These are phyloP conservation scores for Gypsophila paniculata DNA, from an alignment of 179 eudicot genomes.

Conservation along the genomic window DNA sequence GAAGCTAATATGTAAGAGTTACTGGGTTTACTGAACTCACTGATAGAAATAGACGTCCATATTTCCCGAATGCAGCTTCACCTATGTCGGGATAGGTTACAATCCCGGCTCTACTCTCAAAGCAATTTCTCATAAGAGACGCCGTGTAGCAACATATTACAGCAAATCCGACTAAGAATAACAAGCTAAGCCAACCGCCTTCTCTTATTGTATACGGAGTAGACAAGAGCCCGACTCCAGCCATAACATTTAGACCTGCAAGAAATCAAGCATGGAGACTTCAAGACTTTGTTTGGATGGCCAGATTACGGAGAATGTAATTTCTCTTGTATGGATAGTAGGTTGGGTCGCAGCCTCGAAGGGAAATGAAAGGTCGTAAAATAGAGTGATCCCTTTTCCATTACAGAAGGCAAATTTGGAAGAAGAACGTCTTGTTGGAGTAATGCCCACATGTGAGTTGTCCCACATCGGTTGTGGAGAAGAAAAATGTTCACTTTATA, in stretches of 20 bases:
- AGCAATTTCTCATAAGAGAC: slow-evolving; percentile 70
- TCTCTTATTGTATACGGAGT: slow-evolving; percentile 68
- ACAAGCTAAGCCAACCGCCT: slow-evolving; percentile 78
- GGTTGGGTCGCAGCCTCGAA: no score
- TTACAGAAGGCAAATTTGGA: no score
- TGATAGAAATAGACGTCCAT: slow-evolving; percentile 72
- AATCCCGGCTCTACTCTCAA: slow-evolving; percentile 70
- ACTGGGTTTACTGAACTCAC: slow-evolving; percentile 40
- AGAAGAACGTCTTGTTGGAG: no score
- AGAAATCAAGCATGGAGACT: slow-evolving; percentile 1
- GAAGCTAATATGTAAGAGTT: neutral
- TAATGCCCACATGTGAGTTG: no score
- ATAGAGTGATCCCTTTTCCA: no score
- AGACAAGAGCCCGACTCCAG: slow-evolving; percentile 82
- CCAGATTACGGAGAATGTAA: neutral
- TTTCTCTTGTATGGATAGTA: no score
- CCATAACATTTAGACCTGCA: slow-evolving; percentile 75
- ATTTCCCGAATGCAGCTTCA: slow-evolving; percentile 94
- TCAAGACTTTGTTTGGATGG: neutral
- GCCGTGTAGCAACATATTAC: slow-evolving; percentile 73
- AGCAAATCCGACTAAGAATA: slow-evolving; percentile 62
- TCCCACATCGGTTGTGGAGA: no score
- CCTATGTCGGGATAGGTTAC: slow-evolving; percentile 80
- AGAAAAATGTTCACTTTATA: no score
- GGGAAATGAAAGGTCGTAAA: no score